Base-by-base conservation (phyloP, 768 basidiomycete species). In the Rhodotorula taiwanensis region DNA sequence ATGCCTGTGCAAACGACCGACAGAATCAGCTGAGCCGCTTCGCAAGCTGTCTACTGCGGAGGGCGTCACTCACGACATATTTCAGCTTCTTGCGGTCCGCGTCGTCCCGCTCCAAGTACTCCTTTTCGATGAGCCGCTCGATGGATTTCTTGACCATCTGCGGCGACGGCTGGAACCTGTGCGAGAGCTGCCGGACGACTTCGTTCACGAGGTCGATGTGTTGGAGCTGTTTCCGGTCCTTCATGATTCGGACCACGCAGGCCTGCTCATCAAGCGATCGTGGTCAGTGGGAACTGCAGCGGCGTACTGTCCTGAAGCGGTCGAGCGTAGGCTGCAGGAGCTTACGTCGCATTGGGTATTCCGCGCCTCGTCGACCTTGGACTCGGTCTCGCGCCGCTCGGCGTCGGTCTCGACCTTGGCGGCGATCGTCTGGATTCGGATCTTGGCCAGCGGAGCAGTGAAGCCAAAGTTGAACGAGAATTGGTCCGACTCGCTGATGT, bases 221-320 rank as follows among this genome's bases (percentile, higher is more conserved):
- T 10, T 80, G 77, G 84, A 98, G 85, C 57, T 83, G 82, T 74
- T 97, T 97, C 58, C 92, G 80, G 74, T 90, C 86, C 77, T 98
- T 98, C 94, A 99, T 98, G 33, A 97, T 85, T 36, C 95, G 85
- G 30, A 99, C 95, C 66, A 98, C 87, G 73, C 90, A 97, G 2
- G 95, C 95, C 93, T 99, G 66, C 5, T 7, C 6, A 33, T 1
- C 21, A 47, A 30, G 44, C 23, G 31, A 25, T n/a, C n/a, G n/a
- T 36, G 33, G 42, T 30, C 44, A 57, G 44, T 28, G 4, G 16
- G 27, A 10, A 18, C n/a, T n/a, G n/a, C n/a, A n/a, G n/a, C n/a
- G 36, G 36, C 36, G 36, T 39, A 16, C 16, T 9, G 9, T 16
- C 36, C 10, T 9, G 36, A 16, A 39, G 16, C 36, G 36, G 36